These are phyloP conservation scores for Aspergillus diversus DNA, from an alignment of 495 filamentous ascomycete species.

Conservation along the genomic window DNA sequence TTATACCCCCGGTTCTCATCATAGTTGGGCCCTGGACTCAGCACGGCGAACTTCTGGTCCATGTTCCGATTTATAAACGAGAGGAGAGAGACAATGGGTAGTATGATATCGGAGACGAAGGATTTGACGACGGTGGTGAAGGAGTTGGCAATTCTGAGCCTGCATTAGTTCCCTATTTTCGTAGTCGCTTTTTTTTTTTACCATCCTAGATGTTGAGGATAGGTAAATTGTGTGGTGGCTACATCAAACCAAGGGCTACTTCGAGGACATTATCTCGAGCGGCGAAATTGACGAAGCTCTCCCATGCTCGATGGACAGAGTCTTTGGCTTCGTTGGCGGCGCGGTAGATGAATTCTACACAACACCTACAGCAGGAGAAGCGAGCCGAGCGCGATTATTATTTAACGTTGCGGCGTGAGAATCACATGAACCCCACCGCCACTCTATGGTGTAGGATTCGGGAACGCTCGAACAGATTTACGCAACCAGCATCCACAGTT, in stretches of 20 bases:
- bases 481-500: conserved; percentile 57
- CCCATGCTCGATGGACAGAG: conserved; percentile 51
- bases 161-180: too few species aligned
- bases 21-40: conserved; percentile 59
- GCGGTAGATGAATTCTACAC: conserved; percentile 30
- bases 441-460: conserved; percentile 82
- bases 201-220: not conserved
- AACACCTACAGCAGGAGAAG: conserved; percentile 55
- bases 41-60: conserved; percentile 73
- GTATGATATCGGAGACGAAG: conserved; percentile 70
- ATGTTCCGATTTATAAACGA: conserved; percentile 72
- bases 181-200: not conserved
- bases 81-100: conserved; percentile 70
- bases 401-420: conserved; percentile 51
- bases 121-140: conserved; percentile 77
- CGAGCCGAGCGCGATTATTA: conserved; percentile 58
- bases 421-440: conserved; percentile 58
- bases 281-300: conserved; percentile 71
- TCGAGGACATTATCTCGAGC: conserved; percentile 76
- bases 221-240: conserved; percentile 4
- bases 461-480: conserved; percentile 79
- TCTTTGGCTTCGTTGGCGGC: conserved; percentile 38
- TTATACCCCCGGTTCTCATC: conserved; percentile 59
- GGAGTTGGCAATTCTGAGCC: conserved; percentile 69
- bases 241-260: conserved; percentile 78